Conservation (phyloP, 345 rosid species). For the Bretschneidera sinensis region DNA sequence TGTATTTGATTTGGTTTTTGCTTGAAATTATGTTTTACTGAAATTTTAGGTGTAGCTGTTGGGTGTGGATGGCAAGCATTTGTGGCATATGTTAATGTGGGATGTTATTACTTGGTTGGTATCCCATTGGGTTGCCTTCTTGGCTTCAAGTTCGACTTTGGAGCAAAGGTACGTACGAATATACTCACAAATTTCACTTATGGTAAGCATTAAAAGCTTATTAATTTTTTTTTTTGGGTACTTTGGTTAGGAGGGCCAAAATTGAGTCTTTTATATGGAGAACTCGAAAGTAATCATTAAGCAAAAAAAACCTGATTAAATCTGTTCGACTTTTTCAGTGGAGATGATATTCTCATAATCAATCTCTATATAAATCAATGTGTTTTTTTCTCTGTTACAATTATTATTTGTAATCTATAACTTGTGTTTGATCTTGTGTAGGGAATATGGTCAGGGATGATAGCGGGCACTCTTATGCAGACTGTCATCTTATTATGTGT, state of each 20-base stretch:
- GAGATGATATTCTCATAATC: too few relatives aligned
- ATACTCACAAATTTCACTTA: too few relatives aligned
- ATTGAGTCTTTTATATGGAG: too few relatives aligned
- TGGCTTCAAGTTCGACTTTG: constrained; percentile 48
- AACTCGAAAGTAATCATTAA: too few relatives aligned
- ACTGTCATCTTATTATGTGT: constrained; percentile 46
- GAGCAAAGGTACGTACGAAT: constrained; percentile 38
- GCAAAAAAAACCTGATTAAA: too few relatives aligned
- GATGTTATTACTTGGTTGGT: constrained; percentile 57
- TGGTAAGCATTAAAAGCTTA: too few relatives aligned
- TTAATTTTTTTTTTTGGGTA: too few relatives aligned
- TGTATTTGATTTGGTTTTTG: too few relatives aligned
- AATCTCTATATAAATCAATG: too few relatives aligned
- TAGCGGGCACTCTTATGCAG: constrained; percentile 53
- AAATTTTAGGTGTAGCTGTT: constrained; percentile 60
- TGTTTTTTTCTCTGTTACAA: too few relatives aligned
- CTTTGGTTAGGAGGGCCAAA: too few relatives aligned
- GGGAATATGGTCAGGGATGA: constrained; percentile 71
- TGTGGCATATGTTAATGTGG: constrained; percentile 63
- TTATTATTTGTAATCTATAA: not conserved
- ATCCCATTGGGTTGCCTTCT: constrained; percentile 51
- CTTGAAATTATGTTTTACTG: not conserved
- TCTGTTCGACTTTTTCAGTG: too few relatives aligned
- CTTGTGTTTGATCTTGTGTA: not conserved
- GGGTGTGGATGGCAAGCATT: constrained; percentile 79